Evolutionary conservation across 345 rosid genomes (phyloP), one percentile per base, ranked within the genome.

Genomic region (Linum tenue): DNA sequence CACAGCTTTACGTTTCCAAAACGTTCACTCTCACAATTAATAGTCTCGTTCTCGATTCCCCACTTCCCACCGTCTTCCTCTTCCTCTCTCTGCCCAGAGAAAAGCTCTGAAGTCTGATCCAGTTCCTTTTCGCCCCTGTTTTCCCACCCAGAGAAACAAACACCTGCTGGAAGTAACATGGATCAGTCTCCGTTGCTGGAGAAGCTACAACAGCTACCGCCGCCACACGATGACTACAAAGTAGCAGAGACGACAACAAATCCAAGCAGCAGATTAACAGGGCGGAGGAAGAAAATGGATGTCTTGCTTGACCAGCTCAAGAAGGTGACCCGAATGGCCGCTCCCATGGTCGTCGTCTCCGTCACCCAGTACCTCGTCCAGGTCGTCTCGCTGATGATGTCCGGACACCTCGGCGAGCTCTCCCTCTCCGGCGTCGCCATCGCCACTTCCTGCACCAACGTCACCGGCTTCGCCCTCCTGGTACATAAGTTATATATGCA

Each of bases 391-490:
- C 7, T 60, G 16, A 71, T 74, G 71, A 69, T 78, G 74, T 73
- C 59, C 3, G 81, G 81, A 14, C 78, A 74, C 39, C 76, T 74
- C 1, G 78, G 78, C 37, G 48, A 70, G 55, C 63, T 65, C 35
- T 42, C 73, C 2, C 81, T 78, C 5, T 69, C 76, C 6, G 67
- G 73, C 15, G 66, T 70, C 0, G 56, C 81, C 5, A 51, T 78
- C 3, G 76, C 78, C 50, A 42, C 72, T 44, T 78, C 73, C 56
- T 50, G 74, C 60, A 62, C 75, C 39, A 68, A 63, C 55, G 78
- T 69, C 63, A 74, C 71, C 1, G 78, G 78, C 50, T 74, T 78
- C 62, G 56, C 15, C 15, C 42, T 70, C 43, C 69, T 71, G 2
- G 78, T 67, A 70, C 38, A 41, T 5, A 11, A 39, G 10, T 44